These are phyloP conservation scores for Xerocomus amazonicus DNA, from an alignment of 1,284 basidiomycete species.

Conservation along the genomic window DNA sequence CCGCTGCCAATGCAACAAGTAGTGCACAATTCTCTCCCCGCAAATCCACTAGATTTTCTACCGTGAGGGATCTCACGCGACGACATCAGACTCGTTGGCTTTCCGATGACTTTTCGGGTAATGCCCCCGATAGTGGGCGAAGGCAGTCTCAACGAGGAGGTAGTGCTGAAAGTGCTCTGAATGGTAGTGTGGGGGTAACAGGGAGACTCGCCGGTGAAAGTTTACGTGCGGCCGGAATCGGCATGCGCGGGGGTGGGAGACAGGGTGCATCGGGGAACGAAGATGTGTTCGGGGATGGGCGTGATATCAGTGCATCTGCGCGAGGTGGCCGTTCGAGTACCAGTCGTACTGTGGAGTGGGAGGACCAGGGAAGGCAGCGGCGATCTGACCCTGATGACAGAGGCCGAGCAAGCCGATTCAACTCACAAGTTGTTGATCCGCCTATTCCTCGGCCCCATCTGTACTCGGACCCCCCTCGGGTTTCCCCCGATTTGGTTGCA, in stretches of 20 bases:
- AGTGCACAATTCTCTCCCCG: slow-evolving; percentile 30
- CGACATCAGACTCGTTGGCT: slow-evolving; percentile 53
- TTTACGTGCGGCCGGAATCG: slow-evolving; percentile 67
- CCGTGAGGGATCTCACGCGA: slow-evolving; percentile 43
- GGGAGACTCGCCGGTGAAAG: slow-evolving; percentile 64
- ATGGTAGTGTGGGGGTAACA: slow-evolving; percentile 33
- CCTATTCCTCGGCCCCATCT: slow-evolving; percentile 25
- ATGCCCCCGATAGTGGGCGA: slow-evolving; percentile 32
- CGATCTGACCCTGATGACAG: slow-evolving; percentile 15
- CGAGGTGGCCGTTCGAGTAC: slow-evolving; percentile 18
- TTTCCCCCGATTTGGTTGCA: slow-evolving; percentile 10
- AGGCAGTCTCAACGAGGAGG: slow-evolving; percentile 55
- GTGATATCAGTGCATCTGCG: slow-evolving; percentile 9
- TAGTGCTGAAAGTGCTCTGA: slow-evolving; percentile 61
- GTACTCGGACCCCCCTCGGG: slow-evolving; percentile 27
- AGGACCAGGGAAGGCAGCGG: slow-evolving; percentile 18
- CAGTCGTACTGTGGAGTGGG: slow-evolving; percentile 26
- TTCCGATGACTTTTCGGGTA: slow-evolving; percentile 38
- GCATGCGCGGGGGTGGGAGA: slow-evolving; percentile 31
- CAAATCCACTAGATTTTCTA: slow-evolving; percentile 39
- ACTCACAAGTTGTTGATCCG: slow-evolving; percentile 13
- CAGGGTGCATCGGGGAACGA: slow-evolving; percentile 28
- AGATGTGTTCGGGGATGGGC: slow-evolving; percentile 38
- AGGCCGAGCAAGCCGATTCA: slow-evolving; percentile 17
- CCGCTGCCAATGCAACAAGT: slow-evolving; percentile 16